Percentiles rank a stretch among this genome's conserved stretches.
Conservation (phyloP, 148 eudicot species). For the Persicaria tinctoria region DNA sequence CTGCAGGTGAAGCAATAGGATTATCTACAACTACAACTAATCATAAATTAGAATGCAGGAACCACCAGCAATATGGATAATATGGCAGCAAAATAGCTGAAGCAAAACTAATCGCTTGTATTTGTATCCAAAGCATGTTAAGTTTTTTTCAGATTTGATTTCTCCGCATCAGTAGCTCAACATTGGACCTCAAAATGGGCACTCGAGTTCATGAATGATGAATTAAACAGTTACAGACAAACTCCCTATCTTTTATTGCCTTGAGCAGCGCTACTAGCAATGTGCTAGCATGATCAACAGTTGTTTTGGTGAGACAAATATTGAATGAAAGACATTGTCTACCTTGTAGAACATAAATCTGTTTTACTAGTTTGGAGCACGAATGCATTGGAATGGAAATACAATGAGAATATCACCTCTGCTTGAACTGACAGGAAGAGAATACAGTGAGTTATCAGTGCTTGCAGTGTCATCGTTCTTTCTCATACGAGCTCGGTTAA, state of each 20-base stretch:
- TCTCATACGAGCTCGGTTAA: constrained; percentile 21
- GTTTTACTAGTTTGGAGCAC: neutral
- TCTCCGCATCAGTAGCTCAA: no score
- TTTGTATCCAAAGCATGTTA: neutral
- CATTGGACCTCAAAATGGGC: no score
- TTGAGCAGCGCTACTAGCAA: neutral
- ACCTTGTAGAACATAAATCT: neutral
- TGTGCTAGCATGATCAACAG: neutral
- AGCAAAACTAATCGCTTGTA: neutral
- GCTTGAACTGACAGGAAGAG: constrained; percentile 40
- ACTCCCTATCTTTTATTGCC: neutral
- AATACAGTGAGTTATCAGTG: constrained; percentile 34
- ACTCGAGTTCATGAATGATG: no score
- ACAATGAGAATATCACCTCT: constrained; percentile 35
- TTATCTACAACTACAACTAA: constrained; percentile 14
- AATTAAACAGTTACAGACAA: neutral
- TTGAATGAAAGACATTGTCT: neutral
- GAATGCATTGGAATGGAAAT: neutral
- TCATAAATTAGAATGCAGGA: neutral
- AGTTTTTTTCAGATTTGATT: neutral
- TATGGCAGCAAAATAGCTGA: neutral
- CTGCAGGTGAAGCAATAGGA: constrained; percentile 36
- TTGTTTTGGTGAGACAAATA: neutral
- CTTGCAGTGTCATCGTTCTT: constrained; percentile 22
- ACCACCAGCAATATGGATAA: neutral